Conservation (phyloP, 805 yeast genomes). For the Yarrowia sp. region DNA sequence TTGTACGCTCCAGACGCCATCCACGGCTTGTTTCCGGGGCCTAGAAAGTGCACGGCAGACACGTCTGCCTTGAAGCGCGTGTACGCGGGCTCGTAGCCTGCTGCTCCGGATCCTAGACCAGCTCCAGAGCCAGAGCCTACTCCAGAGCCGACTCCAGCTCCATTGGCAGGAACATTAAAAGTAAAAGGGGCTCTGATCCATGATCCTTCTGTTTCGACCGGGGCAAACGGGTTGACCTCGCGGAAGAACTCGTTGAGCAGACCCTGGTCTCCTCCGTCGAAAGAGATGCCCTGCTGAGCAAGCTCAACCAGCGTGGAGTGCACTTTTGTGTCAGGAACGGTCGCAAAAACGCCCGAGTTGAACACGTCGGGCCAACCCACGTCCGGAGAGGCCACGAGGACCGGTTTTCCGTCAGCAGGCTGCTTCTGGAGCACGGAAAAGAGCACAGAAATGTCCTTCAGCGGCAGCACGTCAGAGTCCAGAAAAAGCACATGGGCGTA, state of each 20-base stretch:
- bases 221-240: conserved; percentile 31
- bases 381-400: conserved; percentile 60
- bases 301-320: conserved; percentile 44
- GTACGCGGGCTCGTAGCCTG: conserved; percentile 73
- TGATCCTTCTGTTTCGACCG: neutral
- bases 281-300: conserved; percentile 43
- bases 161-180: conserved; percentile 74
- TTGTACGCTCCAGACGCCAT: conserved; percentile 5
- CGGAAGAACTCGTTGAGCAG: conserved; percentile 70
- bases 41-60: conserved; percentile 43
- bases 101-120: conserved; percentile 37
- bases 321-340: conserved; percentile 50
- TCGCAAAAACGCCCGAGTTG: conserved; percentile 71
- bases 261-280: conserved; percentile 95
- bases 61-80: conserved; percentile 48
- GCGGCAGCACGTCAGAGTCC: conserved; percentile 55
- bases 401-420: conserved; percentile 10
- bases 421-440: conserved; percentile 29
- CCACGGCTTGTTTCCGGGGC: conserved; percentile 43
- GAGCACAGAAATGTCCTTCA: conserved; percentile 38
- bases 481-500: conserved; percentile 47
- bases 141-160: neutral
- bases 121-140: neutral
- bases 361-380: conserved; percentile 91
- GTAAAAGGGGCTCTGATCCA: conserved; percentile 79